Evolutionary conservation across 345 rosid species (phyloP), one percentile per base, ranked within the genome.

Genomic region (Citrus glauca): DNA sequence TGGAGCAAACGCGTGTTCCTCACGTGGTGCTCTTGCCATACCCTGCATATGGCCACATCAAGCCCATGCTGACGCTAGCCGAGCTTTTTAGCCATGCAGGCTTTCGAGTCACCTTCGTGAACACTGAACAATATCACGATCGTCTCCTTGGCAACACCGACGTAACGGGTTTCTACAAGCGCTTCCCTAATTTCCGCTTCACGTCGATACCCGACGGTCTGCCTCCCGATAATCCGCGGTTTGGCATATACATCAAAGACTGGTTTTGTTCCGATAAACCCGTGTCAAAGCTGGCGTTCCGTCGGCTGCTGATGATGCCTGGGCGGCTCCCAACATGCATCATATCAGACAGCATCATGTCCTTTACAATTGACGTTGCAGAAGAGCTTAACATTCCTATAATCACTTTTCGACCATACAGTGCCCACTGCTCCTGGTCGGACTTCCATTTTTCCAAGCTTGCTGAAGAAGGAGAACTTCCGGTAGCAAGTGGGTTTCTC

Each of bases 31-130:
- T 91, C 6, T 94, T 89, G 37, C 93, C 93, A 4, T 62, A 86
- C 57, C 94, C 92, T 2, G 64, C 70, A 13, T 91, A 94, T 20
- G 91, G 94, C 59, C 93, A 92, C 66, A 83, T 92, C 64, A 92
- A 83, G 82, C 80, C 91, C 71, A 84, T 86, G 92, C 81, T 94
- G 40, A 91, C 84, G 76, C 87, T 92, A 2, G 89, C 91, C 28
- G 89, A 91, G 75, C 86, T 90, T 27, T 27, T 94, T 2, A 55
- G 69, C 73, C 82, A 86, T 22, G 75, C 84, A 2, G 91, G 88
- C 66, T 80, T 89, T 42, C 80, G 86, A 2, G 77, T 91, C 80
- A 92, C 97, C 68, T 90, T 92, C 82, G 78, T 89, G 32, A 86
- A 83, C 85, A 81, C 87, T 1, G 76, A 82, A 5, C 66, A 80